Evolutionary conservation across 352 stramenopile genomes (phyloP).

Genomic region (Plasmopara halstedii): DNA sequence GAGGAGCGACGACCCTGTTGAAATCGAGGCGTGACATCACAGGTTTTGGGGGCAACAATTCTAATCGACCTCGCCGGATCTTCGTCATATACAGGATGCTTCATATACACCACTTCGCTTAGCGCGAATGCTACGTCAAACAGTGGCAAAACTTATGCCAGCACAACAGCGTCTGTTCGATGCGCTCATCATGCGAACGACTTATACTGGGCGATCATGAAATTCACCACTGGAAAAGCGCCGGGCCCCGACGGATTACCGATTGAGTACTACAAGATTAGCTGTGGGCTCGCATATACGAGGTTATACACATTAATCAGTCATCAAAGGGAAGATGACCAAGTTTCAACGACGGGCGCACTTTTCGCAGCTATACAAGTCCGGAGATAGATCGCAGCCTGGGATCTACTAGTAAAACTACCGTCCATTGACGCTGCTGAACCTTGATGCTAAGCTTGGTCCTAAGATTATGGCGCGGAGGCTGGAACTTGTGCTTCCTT

Average conservation of each 20-base stretch:
- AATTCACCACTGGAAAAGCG: slow-evolving; percentile 6
- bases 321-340: neutral
- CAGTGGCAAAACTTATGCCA: neutral
- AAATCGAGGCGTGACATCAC: slow-evolving; percentile 2
- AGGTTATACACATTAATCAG: slow-evolving; percentile 6
- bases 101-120: neutral
- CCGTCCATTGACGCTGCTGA: slow-evolving; percentile 7
- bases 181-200: slow-evolving; percentile 8
- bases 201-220: slow-evolving; percentile 11
- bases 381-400: neutral
- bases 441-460: slow-evolving; percentile 5
- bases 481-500: neutral
- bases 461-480: slow-evolving; percentile 1
- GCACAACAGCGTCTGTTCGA: neutral
- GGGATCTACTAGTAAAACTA: no score
- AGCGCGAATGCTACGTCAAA: neutral
- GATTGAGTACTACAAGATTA: slow-evolving; percentile 7
- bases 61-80: slow-evolving; percentile 8
- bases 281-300: slow-evolving; percentile 3
- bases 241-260: slow-evolving; percentile 8
- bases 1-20: slow-evolving; percentile 1
- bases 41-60: slow-evolving; percentile 3
- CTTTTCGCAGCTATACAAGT: slow-evolving; percentile 5
- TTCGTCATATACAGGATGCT: neutral
- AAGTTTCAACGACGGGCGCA: neutral